phyloP scores from a whole-genome alignment of 176 grass and related monocot genomes.

The Puccinellia tenuiflora region DNA sequence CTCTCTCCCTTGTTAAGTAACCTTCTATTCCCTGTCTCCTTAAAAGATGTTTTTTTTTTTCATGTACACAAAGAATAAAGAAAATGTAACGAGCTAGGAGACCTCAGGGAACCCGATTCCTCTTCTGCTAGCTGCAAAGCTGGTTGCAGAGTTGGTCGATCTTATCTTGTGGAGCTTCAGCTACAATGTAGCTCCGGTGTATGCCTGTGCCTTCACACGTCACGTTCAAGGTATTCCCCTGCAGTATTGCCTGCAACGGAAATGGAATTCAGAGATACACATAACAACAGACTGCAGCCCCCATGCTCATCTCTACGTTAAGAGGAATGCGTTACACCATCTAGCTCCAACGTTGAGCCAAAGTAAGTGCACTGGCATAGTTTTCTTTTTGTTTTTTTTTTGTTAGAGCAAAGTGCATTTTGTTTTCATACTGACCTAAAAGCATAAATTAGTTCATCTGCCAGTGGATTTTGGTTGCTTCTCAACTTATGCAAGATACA shows the following conservation, averaged over 20 bases:
- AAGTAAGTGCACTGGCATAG: not conserved
- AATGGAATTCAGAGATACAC: not conserved
- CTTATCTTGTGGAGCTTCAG: slow-evolving; percentile 25
- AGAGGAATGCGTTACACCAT: not conserved
- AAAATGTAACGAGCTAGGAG: not conserved
- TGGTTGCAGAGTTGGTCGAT: slow-evolving; percentile 55
- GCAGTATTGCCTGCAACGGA: slow-evolving; percentile 31
- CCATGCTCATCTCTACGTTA: not conserved
- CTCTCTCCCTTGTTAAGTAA: not conserved
- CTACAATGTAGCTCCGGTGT: slow-evolving; percentile 38
- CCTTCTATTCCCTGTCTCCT: not conserved
- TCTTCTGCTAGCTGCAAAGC: slow-evolving; percentile 44
- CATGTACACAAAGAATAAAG: slow-evolving; percentile 34
- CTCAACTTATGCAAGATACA: not conserved
- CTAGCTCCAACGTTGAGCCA: not conserved
- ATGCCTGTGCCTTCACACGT: slow-evolving; percentile 30
- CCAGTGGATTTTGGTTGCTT: not conserved
- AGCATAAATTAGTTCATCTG: not conserved
- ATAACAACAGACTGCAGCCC: not conserved
- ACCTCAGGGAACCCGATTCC: slow-evolving; percentile 14
- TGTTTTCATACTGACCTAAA: not conserved
- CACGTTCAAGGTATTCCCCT: slow-evolving; percentile 34
- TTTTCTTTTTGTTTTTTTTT: too few relatives aligned
- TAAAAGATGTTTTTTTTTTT: not conserved
- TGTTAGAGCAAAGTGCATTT: not conserved